phyloP scores from a whole-genome alignment of 768 basidiomycete genomes.

The Ramaria sp. region DNA sequence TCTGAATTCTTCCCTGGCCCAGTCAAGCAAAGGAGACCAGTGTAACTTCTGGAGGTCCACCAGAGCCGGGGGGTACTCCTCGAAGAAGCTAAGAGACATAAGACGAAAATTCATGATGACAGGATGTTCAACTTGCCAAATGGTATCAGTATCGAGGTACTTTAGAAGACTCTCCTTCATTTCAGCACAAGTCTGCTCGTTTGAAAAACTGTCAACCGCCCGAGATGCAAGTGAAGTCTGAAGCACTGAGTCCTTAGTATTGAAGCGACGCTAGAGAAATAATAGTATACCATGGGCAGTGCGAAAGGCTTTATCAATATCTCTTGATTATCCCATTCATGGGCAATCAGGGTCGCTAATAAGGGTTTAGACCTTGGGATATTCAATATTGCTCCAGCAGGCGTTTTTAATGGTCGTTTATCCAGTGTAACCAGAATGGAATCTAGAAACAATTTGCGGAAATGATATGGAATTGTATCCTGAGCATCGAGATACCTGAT shows the following conservation, averaged over 20 bases:
- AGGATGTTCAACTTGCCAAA: slow-evolving; percentile 45
- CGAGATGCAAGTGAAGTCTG: slow-evolving; percentile 89
- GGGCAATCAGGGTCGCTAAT: slow-evolving; percentile 76
- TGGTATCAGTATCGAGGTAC: slow-evolving; percentile 91
- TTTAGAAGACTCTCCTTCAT: slow-evolving; percentile 62
- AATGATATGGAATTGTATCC: not conserved
- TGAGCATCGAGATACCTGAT: slow-evolving; percentile 17
- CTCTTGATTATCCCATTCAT: slow-evolving; percentile 95
- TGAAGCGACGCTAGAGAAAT: not conserved
- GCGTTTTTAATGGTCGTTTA: slow-evolving; percentile 78
- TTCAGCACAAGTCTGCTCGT: slow-evolving; percentile 43
- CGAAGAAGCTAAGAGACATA: slow-evolving; percentile 54
- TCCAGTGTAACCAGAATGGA: slow-evolving; percentile 63
- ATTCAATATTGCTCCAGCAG: slow-evolving; percentile 63
- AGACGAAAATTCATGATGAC: not conserved
- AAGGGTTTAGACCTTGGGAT: slow-evolving; percentile 62
- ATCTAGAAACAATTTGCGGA: slow-evolving; percentile 21
- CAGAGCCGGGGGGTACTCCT: slow-evolving; percentile 64
- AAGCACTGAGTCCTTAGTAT: slow-evolving; percentile 6
- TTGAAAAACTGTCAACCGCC: slow-evolving; percentile 70
- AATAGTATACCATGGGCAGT: slow-evolving; percentile 67
- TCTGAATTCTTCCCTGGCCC: slow-evolving; percentile 58
- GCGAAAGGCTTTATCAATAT: slow-evolving; percentile 80
- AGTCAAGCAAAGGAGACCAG: slow-evolving; percentile 83
- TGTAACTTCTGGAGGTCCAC: slow-evolving; percentile 69